Percentiles rank a stretch among this genome's conserved stretches.
phyloP scores from a whole-genome alignment of 1,139 yeast genomes.

The Arxiozyma bovina region DNA sequence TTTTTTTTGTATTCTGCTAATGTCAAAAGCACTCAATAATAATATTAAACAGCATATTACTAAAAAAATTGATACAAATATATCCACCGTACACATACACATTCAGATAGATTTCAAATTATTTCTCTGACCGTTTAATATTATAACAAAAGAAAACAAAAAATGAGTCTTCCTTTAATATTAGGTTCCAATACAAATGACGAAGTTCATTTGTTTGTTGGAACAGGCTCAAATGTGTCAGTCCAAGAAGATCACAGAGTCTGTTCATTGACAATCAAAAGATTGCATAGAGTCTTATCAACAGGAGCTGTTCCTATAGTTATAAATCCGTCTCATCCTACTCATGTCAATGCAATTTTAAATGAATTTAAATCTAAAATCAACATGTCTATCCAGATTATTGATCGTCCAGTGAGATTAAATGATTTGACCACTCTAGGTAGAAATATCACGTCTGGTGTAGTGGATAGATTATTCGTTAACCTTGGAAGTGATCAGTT shows the following conservation, averaged over 20 bases:
- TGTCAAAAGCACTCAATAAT: too few species aligned
- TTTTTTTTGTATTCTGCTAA: too few species aligned
- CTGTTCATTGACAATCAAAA: conserved; percentile 42
- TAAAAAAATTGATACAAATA: too few species aligned
- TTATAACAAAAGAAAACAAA: too few species aligned
- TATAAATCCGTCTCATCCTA: conserved; percentile 29
- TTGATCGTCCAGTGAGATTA: conserved; percentile 34
- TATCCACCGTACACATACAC: too few species aligned
- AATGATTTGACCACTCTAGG: conserved; percentile 50
- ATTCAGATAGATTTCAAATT: too few species aligned
- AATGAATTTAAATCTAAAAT: conserved; percentile 12
- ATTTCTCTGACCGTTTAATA: too few species aligned
- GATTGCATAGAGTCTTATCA: conserved; percentile 43
- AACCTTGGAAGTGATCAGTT: conserved; percentile 34
- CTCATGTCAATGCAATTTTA: conserved; percentile 11
- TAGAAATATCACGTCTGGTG: conserved; percentile 47
- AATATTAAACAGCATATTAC: too few species aligned
- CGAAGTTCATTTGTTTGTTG: conserved; percentile 57
- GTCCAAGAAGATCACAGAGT: conserved; percentile 2
- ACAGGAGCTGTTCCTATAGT: conserved; percentile 54
- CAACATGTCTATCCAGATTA: conserved; percentile 22
- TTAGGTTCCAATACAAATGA: conserved; percentile 39
- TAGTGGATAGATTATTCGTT: conserved; percentile 73
- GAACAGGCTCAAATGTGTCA: conserved; percentile 30
- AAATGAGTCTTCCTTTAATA: conserved; percentile 15